A percentile compares a stretch with the other conserved stretches of the same genome.
Evolutionary conservation across 2,329 filamentous ascomycete species (phyloP).

Genomic region (Verticillium zaregamsianum): DNA sequence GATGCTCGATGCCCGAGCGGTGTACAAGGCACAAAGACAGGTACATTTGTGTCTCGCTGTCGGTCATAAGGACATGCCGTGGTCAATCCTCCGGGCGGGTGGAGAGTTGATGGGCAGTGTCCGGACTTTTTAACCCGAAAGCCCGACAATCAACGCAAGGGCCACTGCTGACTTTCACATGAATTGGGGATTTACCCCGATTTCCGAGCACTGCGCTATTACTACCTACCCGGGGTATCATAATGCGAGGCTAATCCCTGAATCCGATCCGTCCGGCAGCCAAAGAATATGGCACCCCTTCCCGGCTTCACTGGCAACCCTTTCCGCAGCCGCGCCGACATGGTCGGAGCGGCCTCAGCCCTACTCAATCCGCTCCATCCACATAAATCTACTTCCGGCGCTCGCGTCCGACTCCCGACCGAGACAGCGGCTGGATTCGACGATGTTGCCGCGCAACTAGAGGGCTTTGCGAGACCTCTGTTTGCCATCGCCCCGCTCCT

Average conservation of each 20-base stretch:
- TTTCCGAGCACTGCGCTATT: not conserved
- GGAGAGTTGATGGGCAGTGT: not conserved
- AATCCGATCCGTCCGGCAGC: not conserved
- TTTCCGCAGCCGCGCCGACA: constrained; percentile 22
- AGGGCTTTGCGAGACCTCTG: constrained; percentile 27
- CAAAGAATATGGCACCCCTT: constrained; percentile 18
- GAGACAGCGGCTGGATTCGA: constrained; percentile 27
- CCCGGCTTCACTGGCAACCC: constrained; percentile 28
- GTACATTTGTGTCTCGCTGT: too few species aligned
- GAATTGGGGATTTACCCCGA: not conserved
- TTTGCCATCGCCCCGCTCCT: constrained; percentile 23
- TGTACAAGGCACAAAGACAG: too few species aligned
- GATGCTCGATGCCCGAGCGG: not conserved
- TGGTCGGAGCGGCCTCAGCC: constrained; percentile 19
- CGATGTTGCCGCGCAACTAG: constrained; percentile 29
- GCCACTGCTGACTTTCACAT: not conserved
- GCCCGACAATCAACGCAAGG: not conserved
- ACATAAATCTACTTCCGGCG: constrained; percentile 21
- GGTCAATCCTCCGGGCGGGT: too few species aligned
- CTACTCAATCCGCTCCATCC: constrained; percentile 19
- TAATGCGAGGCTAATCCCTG: not conserved
- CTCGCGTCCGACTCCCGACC: constrained; percentile 23
- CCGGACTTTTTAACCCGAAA: not conserved
- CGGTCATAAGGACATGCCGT: too few species aligned
- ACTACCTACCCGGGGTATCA: not conserved